Evolutionary conservation across 257 asterid species (phyloP).

Genomic region (Leptodermis oblonga): DNA sequence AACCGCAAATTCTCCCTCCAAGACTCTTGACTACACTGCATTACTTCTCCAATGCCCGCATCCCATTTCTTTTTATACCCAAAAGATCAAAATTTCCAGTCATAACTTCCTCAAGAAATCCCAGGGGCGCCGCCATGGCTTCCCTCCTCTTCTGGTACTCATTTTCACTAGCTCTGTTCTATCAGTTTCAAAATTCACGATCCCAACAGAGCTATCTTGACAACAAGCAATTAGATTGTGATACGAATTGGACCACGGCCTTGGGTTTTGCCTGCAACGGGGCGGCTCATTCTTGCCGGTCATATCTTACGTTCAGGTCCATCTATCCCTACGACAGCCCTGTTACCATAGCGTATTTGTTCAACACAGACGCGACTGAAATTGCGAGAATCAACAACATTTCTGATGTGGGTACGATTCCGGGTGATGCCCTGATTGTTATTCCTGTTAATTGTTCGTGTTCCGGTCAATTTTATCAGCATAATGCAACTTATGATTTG

Average conservation of each 20-base stretch:
- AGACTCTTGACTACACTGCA: too few relatives aligned
- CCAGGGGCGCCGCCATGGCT: not conserved
- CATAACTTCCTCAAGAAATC: not conserved
- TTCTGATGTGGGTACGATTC: slow-evolving; percentile 30
- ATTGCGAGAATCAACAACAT: slow-evolving; percentile 44
- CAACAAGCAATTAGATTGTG: slow-evolving; percentile 51
- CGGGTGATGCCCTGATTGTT: slow-evolving; percentile 30
- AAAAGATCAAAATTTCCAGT: too few relatives aligned
- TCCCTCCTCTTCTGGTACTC: slow-evolving; percentile 2
- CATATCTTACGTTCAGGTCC: slow-evolving; percentile 62
- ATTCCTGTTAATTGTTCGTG: slow-evolving; percentile 54
- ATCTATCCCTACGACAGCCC: slow-evolving; percentile 44
- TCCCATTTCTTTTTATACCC: not conserved
- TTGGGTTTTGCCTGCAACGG: slow-evolving; percentile 55
- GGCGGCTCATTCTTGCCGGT: slow-evolving; percentile 34
- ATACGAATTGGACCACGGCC: slow-evolving; percentile 23
- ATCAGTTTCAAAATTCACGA: slow-evolving; percentile 10
- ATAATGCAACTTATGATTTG: slow-evolving; percentile 47
- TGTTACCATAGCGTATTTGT: slow-evolving; percentile 34
- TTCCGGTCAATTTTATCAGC: slow-evolving; percentile 38
- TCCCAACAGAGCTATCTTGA: slow-evolving; percentile 48
- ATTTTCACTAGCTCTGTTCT: not conserved
- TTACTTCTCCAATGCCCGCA: not conserved
- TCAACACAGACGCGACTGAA: slow-evolving; percentile 35
- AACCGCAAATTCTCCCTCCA: too few relatives aligned